Evolutionary conservation across 2,329 filamentous ascomycete genomes (phyloP).

Genomic region (Dactylellina parvicollis): DNA sequence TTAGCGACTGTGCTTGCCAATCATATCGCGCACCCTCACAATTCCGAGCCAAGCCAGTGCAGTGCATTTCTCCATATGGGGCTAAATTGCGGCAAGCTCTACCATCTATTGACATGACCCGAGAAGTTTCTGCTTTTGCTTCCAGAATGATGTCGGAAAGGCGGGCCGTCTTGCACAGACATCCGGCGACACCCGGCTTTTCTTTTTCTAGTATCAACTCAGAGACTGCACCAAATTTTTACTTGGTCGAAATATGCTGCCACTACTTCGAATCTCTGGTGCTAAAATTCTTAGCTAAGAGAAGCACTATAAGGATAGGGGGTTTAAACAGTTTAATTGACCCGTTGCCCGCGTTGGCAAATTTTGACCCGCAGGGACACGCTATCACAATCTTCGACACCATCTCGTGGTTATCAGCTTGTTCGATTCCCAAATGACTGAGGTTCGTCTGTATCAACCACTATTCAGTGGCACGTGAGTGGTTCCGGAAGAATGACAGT

Average conservation of each 20-base stretch:
- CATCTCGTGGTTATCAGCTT: conserved; percentile 15
- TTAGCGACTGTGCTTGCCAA: conserved; percentile 38
- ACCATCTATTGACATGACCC: conserved; percentile 41
- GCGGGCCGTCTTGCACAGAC: conserved; percentile 47
- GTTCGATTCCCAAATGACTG: conserved; percentile 34
- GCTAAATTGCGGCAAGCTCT: conserved; percentile 41
- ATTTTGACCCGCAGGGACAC: conserved; percentile 25
- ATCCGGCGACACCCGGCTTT: background rate
- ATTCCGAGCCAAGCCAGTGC: conserved; percentile 8
- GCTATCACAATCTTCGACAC: conserved; percentile 38
- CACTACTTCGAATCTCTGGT: conserved; percentile 47
- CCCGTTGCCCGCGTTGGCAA: conserved; percentile 17
- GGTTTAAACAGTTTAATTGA: no score
- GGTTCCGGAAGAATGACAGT: conserved; percentile 47
- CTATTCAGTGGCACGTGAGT: background rate
- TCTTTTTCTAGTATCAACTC: conserved; percentile 36
- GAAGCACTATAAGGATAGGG: conserved; percentile 2
- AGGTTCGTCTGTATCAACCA: conserved; percentile 11
- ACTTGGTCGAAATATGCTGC: conserved; percentile 16
- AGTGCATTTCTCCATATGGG: conserved; percentile 42
- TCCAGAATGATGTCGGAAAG: conserved; percentile 49
- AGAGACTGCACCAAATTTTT: conserved; percentile 4
- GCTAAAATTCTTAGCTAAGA: conserved; percentile 43
- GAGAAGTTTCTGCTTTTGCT: conserved; percentile 33
- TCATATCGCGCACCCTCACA: conserved; percentile 40